Evolutionary conservation across 495 filamentous ascomycete genomes (phyloP).

Genomic region (Tuber borchii): DNA sequence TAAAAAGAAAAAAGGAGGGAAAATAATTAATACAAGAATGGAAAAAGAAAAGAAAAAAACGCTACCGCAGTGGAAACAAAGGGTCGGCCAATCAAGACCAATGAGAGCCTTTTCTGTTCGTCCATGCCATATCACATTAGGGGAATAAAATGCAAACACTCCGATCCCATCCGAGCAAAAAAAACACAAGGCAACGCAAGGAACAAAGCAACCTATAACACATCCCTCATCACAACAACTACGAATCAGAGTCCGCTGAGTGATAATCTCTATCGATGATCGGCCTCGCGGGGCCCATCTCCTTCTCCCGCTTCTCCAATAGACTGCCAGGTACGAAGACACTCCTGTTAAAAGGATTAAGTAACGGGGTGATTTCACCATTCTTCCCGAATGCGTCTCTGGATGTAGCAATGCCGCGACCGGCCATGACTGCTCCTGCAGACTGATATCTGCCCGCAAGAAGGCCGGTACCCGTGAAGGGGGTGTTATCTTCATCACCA

Average conservation of each 20-base stretch:
- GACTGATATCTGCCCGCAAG: conserved; percentile 28
- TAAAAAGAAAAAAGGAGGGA: conserved; percentile 19
- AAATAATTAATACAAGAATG: conserved; percentile 6
- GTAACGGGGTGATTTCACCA: conserved; percentile 28
- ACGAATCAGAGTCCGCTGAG: conserved; percentile 22
- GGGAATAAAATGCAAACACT: conserved; percentile 16
- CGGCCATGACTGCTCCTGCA: conserved; percentile 25
- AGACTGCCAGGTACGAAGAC: conserved; percentile 37
- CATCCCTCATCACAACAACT: conserved; percentile 7
- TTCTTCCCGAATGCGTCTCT: conserved; percentile 34
- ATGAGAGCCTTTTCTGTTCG: conserved; percentile 22
- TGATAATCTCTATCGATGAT: conserved; percentile 38
- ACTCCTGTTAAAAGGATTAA: conserved; percentile 20
- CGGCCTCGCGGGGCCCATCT: conserved; percentile 25
- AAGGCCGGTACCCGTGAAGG: conserved; percentile 36
- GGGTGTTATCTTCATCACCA: conserved; percentile 21
- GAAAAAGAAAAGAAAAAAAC: background rate
- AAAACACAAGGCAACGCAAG: conserved; percentile 15
- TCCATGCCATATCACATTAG: conserved; percentile 27
- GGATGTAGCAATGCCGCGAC: conserved; percentile 31
- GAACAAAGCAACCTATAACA: conserved; percentile 24
- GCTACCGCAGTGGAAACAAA: conserved; percentile 6
- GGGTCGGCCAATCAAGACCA: background rate
- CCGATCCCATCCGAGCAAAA: conserved; percentile 19
- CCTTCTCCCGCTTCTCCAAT: conserved; percentile 37